Evolutionary conservation across 371 early-diverging fungal genomes (phyloP).

Genomic region (Mucor saturninus): DNA sequence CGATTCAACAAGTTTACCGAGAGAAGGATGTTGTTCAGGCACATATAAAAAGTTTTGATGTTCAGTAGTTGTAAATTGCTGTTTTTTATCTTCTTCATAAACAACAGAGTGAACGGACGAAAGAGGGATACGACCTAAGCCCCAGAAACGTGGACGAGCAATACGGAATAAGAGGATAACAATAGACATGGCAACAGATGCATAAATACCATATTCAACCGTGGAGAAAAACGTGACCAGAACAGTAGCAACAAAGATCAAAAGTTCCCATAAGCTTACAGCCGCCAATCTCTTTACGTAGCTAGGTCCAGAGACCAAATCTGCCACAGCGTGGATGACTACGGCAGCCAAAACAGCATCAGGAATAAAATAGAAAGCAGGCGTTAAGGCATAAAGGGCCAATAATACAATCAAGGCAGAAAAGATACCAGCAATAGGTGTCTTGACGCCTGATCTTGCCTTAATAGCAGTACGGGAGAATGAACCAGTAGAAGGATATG

Average conservation of each 20-base stretch:
- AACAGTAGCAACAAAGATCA: slow-evolving; percentile 58
- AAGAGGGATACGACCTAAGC: slow-evolving; percentile 48
- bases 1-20: slow-evolving; percentile 38
- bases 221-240: slow-evolving; percentile 70
- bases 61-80: slow-evolving; percentile 4
- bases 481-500: slow-evolving; percentile 56
- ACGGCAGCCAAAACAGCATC: slow-evolving; percentile 79
- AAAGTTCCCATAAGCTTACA: slow-evolving; percentile 61
- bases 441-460: slow-evolving; percentile 78
- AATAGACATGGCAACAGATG: slow-evolving; percentile 65
- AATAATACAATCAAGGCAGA: slow-evolving; percentile 78
- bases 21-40: slow-evolving; percentile 43
- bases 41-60: slow-evolving; percentile 48
- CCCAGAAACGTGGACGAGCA: slow-evolving; percentile 69
- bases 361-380: slow-evolving; percentile 88
- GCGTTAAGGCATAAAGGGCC: slow-evolving; percentile 81
- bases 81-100: slow-evolving; percentile 16
- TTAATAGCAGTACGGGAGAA: slow-evolving; percentile 75
- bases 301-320: slow-evolving; percentile 54
- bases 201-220: slow-evolving; percentile 77
- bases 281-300: slow-evolving; percentile 42
- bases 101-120: slow-evolving; percentile 5
- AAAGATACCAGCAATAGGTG: slow-evolving; percentile 83
- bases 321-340: slow-evolving; percentile 76
- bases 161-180: slow-evolving; percentile 70